Evolutionary conservation across 495 filamentous ascomycete genomes (phyloP).

Genomic region (Glutinoglossum americanum): DNA sequence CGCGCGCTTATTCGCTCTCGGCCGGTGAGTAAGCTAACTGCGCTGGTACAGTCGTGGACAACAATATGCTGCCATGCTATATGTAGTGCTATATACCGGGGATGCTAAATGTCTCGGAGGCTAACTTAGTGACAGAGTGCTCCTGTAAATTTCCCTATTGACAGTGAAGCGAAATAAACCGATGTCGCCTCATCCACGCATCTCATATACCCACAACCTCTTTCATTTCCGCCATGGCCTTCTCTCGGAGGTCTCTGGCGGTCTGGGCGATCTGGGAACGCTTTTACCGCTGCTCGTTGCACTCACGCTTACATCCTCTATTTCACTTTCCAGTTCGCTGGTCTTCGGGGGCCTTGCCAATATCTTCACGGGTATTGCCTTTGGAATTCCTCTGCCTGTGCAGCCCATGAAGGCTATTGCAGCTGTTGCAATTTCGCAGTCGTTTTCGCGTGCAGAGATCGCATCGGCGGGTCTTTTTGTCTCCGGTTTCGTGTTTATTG

Average conservation of each 20-base stretch:
- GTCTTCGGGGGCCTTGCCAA: conserved; percentile 78
- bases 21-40: no score
- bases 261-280: conserved; percentile 78
- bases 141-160: no score
- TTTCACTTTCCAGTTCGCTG: conserved; percentile 64
- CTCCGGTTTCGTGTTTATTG: conserved; percentile 42
- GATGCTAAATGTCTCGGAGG: no score
- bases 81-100: no score
- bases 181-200: not conserved
- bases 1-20: no score
- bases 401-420: conserved; percentile 51
- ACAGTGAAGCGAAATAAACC: no score
- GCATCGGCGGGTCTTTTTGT: conserved; percentile 66
- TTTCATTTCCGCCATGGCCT: conserved; percentile 31
- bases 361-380: conserved; percentile 55
- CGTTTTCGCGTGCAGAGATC: conserved; percentile 41
- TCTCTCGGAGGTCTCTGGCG: conserved; percentile 67
- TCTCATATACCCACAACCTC: conserved; percentile 21
- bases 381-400: conserved; percentile 71
- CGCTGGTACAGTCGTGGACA: no score
- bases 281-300: conserved; percentile 77
- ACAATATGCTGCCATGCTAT: no score
- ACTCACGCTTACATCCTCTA: conserved; percentile 47
- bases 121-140: no score
- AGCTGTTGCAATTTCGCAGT: conserved; percentile 53